Evolutionary conservation across 257 asterid species (phyloP), one percentile per base, ranked within the genome.

Genomic region (Penstemon davidsonii): DNA sequence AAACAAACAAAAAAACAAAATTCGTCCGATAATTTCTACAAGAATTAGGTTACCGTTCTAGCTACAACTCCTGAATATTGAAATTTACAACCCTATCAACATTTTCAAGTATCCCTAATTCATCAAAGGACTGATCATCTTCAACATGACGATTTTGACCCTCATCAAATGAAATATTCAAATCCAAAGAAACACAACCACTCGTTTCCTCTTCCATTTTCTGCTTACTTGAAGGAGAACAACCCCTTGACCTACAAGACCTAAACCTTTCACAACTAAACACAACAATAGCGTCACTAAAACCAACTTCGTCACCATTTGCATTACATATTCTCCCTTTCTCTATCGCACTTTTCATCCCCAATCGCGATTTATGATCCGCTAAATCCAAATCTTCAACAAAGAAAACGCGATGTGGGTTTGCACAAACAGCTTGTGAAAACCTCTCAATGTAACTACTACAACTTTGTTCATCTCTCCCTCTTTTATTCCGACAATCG

Each of bases 321-420:
- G 25, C 73, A 3, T 45, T 44, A 4, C 47, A 58, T 2, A 92
- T 55, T 12, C 68, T 79, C 0, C 98, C 98, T 42, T 73, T 83
- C 42, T 86, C 84, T 38, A 88, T 90, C 6, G 87, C 90, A 66
- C 77, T 73, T 43, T 84, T 88, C 37, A 85, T 75, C 3, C 75
- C 78, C 73, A 77, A 55, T 46, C 65, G 83, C 44, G 88, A 85
- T 47, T 49, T 59, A 36, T 79, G 68, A 46, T 88, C 96, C 8
- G 67, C 79, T 46, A 73, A 67, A 44, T 88, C 97, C 33, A 88
- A 72, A 70, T 79, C 96, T 19, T 88, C 96, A 44, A 88, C 59
- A 41, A 78, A 76, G 51, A 93, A 86, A 10, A 93, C 94, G 0
- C 97, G 78, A 51, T 75, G 93, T 0, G 97, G 91, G 67, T 92